Evolutionary conservation across 2,329 filamentous ascomycete genomes (phyloP), one percentile per base, ranked within the genome.

Genomic region (Pestalotiopsis fici): DNA sequence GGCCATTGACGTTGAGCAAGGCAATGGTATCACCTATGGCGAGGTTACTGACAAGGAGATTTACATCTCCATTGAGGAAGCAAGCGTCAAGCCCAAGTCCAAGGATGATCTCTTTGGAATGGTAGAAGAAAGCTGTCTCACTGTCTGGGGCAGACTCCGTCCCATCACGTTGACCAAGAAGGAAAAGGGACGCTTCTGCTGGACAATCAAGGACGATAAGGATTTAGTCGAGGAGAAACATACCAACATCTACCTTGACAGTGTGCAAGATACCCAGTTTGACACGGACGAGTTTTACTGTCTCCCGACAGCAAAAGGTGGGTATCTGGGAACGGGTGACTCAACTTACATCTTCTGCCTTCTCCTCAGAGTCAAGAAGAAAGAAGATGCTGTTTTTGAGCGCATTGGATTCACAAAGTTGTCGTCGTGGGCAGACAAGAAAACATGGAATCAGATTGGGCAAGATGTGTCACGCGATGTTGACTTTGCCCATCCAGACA

Each of bases 291-390:
- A 59, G 3, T 15, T 21, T 3, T 59, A 59, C 3, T 59, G 55
- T 59, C 25, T 59, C 7, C 55, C 55, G 18, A 50, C 43, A 23
- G 43, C 43, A 1, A 50, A 50, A 21, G 43, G 43, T 23, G 43
- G 43, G n/a, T 50, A 50, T 50, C 7, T 50, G 1, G 43, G 43
- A 12, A 50, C 43, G 3, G 43, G 43, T 18, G 43, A 50, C n/a
- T 50, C n/a, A 3, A 50, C n/a, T 1, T 50, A 50, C n/a, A 50
- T 50, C 43, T 50, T 50, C n/a, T 50, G 43, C 43, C 43, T 50
- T 1, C n/a, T 50, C 7, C 43, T 50, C 0, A 50, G 43, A 9
- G 0, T 23, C 1, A 1, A 2, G n/a, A n/a, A 3, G 18, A n/a
- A n/a, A 3, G n/a, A 50, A 9, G 18, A 2, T 18, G 43, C 15